Base-by-base conservation (phyloP, 441 rosid species). In the Populus hybrid region DNA sequence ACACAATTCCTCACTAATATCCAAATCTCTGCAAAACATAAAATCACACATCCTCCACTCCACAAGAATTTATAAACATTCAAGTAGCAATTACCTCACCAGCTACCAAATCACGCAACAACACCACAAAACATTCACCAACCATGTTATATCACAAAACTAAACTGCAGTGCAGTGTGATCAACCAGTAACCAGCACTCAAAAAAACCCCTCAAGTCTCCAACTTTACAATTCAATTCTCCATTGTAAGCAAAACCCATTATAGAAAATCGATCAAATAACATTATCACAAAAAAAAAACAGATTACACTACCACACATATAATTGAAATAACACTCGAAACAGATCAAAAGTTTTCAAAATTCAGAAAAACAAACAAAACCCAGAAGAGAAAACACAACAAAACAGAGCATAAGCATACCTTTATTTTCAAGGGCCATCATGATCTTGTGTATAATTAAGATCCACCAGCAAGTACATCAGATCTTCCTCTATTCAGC, bases 401-500 rank as follows among this genome's bases (percentile, higher is more conserved):
- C 71, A 16, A 31, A 10, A 68, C 61, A 16, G n/a, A 40, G 16
- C 7, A 72, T 61, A 36, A 81, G 24, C 78, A 1, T 8, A 87
- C 89, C 88, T 88, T 83, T 83, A 82, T 79, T 79, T 77, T 83
- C 82, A 78, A 88, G 86, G 83, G 88, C 85, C 91, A 88, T 86
- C 84, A 77, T 77, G 86, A 84, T 86, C 84, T 66, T 71, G 73
- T 71, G 64, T 75, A 71, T 83, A 81, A 83, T 88, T 76, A 82
- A 83, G 86, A 85, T 85, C 88, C 83, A 81, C 90, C 82, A 71
- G 83, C 82, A 79, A 82, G 90, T 84, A 87, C 90, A 86, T 88
- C 84, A 88, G 88, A 88, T 86, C 89, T 78, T 79, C 78, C 87
- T 79, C 87, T 61, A 61, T 26, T 64, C 53, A 64, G 59, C 79